Conservation (phyloP, 306 rosid species). For the Elaeagnus macrophylla region DNA sequence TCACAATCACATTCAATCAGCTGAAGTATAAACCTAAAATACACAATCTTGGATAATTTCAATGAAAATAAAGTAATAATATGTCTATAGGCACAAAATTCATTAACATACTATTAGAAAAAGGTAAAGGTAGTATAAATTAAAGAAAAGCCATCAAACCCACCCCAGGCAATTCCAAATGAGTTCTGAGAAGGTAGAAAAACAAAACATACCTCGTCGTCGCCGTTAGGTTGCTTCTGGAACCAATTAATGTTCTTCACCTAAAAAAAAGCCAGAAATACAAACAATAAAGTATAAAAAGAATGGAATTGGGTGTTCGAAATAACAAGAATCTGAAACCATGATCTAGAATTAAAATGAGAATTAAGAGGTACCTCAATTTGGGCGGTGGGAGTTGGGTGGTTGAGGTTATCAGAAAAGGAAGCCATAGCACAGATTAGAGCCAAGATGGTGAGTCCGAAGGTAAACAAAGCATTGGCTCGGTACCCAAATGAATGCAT, state of each 20-base stretch:
- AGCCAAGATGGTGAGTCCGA: constrained; percentile 74
- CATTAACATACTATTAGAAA: background rate
- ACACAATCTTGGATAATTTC: background rate
- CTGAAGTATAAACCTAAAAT: constrained; percentile 2
- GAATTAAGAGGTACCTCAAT: constrained; percentile 42
- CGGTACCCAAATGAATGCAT: constrained; percentile 90
- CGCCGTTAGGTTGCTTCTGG: constrained; percentile 81
- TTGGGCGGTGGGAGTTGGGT: constrained; percentile 56
- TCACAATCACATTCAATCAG: background rate
- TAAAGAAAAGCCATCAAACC: constrained; percentile 2
- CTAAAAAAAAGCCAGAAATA: constrained; percentile 21
- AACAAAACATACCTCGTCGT: constrained; percentile 59
- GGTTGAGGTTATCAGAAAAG: constrained; percentile 56
- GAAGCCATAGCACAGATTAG: constrained; percentile 75
- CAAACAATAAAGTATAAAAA: background rate
- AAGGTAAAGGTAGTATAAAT: background rate
- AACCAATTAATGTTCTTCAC: constrained; percentile 77
- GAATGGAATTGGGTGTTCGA: constrained; percentile 6
- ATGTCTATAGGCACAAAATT: background rate
- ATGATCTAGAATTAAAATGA: constrained; percentile 20
- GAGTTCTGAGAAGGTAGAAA: background rate
- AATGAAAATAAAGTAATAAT: background rate
- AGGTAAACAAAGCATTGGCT: constrained; percentile 77
- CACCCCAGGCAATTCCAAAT: background rate
- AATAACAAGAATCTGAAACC: constrained; percentile 3